These are phyloP conservation scores for Neonectria coccinea DNA, from an alignment of 2,329 filamentous ascomycete genomes.

Conservation along the genomic window DNA sequence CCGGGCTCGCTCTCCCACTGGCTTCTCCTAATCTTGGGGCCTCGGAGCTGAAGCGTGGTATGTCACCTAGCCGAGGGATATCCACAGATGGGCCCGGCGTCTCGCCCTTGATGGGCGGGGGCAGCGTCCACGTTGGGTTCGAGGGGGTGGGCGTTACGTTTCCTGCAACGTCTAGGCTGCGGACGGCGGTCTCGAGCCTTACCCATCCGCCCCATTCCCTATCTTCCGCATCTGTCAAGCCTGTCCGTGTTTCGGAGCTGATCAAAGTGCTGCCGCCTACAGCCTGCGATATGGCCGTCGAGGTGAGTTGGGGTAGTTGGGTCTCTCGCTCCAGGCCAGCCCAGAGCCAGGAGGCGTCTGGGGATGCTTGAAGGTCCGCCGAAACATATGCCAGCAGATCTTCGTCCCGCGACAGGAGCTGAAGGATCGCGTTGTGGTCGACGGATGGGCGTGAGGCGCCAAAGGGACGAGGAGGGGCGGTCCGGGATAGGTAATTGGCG, in stretches of 20 bases:
- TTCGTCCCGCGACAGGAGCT: slow-evolving; percentile 72
- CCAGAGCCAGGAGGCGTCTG: slow-evolving; percentile 88
- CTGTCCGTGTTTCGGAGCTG: slow-evolving; percentile 61
- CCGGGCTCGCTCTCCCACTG: slow-evolving; percentile 47
- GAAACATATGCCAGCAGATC: slow-evolving; percentile 89
- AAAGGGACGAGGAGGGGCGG: slow-evolving; percentile 49
- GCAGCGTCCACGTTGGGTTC: slow-evolving; percentile 50
- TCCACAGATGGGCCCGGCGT: slow-evolving; percentile 43
- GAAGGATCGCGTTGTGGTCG: slow-evolving; percentile 48
- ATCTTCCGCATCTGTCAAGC: slow-evolving; percentile 67
- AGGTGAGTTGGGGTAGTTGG: slow-evolving; percentile 45
- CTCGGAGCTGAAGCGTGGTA: slow-evolving; percentile 47
- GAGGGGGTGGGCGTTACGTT: slow-evolving; percentile 48
- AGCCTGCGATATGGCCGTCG: slow-evolving; percentile 29
- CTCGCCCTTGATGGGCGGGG: slow-evolving; percentile 53
- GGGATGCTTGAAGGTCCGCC: slow-evolving; percentile 85
- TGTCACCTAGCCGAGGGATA: slow-evolving; percentile 47
- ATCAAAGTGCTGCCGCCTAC: slow-evolving; percentile 54
- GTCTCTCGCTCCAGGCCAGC: slow-evolving; percentile 66
- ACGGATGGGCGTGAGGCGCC: slow-evolving; percentile 47
- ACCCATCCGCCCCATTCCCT: slow-evolving; percentile 86
- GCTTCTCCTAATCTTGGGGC: slow-evolving; percentile 39
- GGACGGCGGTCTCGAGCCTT: slow-evolving; percentile 68
- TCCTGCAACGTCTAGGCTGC: slow-evolving; percentile 46
- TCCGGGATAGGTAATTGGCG: slow-evolving; percentile 52